Base-by-base conservation (phyloP, 306 rosid genomes). In the Vicia villosa region DNA sequence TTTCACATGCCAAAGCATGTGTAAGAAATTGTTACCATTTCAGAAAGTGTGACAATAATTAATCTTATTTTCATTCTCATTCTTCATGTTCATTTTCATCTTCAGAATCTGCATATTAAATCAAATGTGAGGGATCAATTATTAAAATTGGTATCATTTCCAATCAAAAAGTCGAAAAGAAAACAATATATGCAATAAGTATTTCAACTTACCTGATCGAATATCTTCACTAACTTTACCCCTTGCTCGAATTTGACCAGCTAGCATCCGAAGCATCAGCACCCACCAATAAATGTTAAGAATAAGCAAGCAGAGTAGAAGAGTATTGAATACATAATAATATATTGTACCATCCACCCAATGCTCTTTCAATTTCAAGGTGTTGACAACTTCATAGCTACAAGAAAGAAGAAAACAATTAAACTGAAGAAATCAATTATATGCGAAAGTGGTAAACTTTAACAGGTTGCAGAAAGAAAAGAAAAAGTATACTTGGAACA, bases 211-310 rank as follows among this genome's bases (percentile, higher is more conserved):
- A 94, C 99, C 99, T 69, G 99, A 94, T 40, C 99, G 92, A 83
- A 94, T 94, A 76, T 94, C 99, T 4, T 94, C 96, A 38, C 96
- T 80, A 65, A 94, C 73, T 75, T 82, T 88, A 47, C 99, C 97
- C 86, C 82, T 84, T 24, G 87, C 87, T 73, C 85, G 89, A 77
- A 94, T 86, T 91, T 91, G 97, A 75, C 81, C 83, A 63, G 80
- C 92, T 69, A 94, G 96, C 99, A 94, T 94, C 63, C 97, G 89
- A 70, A 66, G 92, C 64, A 94, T 94, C 81, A 94, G 71, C 62
- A 91, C 91, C 97, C 97, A 94, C 99, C 98, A 94, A 79, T 86
- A 94, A 70, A 90, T 81, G 74, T 90, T 88, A 71, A 94, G 66
- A 73, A 86, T 86, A 47, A 94, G 89, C 81, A 90, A 85, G 88